Conservation (phyloP, 116 monocot species). For the Zostera marina region DNA sequence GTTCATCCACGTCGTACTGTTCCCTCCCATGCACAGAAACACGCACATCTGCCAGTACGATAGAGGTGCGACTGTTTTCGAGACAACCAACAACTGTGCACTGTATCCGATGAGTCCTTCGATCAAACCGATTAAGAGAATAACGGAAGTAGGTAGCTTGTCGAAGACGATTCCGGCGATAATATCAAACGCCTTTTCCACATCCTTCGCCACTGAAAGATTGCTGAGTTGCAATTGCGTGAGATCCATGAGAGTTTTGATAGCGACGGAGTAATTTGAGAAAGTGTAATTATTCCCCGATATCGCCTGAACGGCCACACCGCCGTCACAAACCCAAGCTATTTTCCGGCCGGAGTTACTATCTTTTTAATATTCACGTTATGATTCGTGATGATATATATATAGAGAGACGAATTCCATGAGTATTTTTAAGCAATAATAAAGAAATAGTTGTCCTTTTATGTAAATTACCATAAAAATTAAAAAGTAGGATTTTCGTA, state of each 20-base stretch:
- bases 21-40: conserved; percentile 85
- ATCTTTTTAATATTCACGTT: no score
- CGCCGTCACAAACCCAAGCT: conserved; percentile 87
- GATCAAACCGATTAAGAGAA: conserved; percentile 76
- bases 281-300: conserved; percentile 99
- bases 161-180: conserved; percentile 88
- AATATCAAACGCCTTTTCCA: conserved; percentile 91
- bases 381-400: no score
- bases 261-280: conserved; percentile 84
- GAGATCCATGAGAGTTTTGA: conserved; percentile 73
- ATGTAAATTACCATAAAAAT: no score
- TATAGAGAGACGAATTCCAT: no score
- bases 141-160: conserved; percentile 39
- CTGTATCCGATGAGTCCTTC: conserved; percentile 91
- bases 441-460: no score
- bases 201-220: conserved; percentile 91
- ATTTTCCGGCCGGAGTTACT: conserved; percentile 11
- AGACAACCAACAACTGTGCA: conserved; percentile 79
- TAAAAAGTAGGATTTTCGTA: no score
- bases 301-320: conserved; percentile 98
- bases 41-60: conserved; percentile 99
- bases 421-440: no score
- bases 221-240: conserved; percentile 71
- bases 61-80: conserved; percentile 46
- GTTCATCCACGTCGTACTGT: conserved; percentile 99